A percentile compares a stretch with the other conserved stretches of the same genome.
Conservation (phyloP, 2,329 filamentous ascomycete genomes). For the Aspergillus bombycis region DNA sequence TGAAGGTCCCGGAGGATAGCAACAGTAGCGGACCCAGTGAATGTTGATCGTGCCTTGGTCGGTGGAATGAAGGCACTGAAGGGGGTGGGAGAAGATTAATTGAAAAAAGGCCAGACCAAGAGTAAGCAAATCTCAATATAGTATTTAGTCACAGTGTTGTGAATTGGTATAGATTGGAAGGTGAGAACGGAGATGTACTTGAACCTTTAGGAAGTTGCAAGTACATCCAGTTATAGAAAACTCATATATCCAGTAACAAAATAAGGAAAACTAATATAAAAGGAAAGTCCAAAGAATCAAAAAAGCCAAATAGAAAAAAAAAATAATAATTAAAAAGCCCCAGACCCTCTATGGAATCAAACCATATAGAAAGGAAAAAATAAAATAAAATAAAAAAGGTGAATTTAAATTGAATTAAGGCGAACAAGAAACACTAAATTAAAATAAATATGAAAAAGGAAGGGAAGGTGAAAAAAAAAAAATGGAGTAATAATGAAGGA, state of each 20-base stretch:
- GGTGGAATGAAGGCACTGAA: constrained; percentile 38
- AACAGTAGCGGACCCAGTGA: constrained; percentile 28
- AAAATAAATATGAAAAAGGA: constrained; percentile 10
- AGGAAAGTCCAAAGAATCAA: constrained; percentile 16
- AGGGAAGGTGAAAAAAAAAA: background rate
- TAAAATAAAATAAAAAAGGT: constrained; percentile 39
- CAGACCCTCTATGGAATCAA: constrained; percentile 14
- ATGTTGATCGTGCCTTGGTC: constrained; percentile 30
- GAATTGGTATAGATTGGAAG: constrained; percentile 21
- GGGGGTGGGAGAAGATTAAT: constrained; percentile 42
- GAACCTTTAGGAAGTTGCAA: constrained; percentile 18
- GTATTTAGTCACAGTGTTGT: constrained; percentile 8
- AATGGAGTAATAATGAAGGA: constrained; percentile 25
- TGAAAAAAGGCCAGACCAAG: constrained; percentile 56
- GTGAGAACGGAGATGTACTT: constrained; percentile 19
- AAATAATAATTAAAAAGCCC: constrained; percentile 4
- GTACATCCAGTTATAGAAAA: constrained; percentile 25
- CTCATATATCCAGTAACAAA: constrained; percentile 22
- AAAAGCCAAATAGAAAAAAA: constrained; percentile 6
- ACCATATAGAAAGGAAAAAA: constrained; percentile 14
- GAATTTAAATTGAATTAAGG: constrained; percentile 16
- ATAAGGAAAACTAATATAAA: constrained; percentile 20
- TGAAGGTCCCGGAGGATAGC: constrained; percentile 23
- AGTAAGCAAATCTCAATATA: constrained; percentile 36
- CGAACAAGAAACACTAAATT: constrained; percentile 13